These are phyloP conservation scores for Calonectria hongkongensis DNA, from an alignment of 2,329 filamentous ascomycete species.

Conservation along the genomic window DNA sequence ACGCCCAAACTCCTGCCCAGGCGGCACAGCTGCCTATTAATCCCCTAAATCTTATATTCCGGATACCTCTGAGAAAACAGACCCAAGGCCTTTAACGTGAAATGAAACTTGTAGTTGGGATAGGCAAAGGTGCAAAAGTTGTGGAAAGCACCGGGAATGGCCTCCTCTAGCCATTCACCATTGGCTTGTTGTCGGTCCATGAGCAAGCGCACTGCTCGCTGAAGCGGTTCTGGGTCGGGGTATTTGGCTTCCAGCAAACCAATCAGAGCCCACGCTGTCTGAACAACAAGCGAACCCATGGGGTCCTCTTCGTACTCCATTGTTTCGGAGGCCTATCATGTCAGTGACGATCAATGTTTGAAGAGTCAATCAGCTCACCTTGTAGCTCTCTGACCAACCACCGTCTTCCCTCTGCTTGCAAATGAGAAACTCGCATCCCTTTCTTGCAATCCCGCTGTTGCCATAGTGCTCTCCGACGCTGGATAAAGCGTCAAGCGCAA, in stretches of 20 bases:
- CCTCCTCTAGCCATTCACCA: constrained; percentile 94
- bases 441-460: constrained; percentile 80
- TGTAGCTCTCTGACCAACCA: constrained; percentile 97
- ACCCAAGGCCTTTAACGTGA: constrained; percentile 92
- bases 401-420: constrained; percentile 90
- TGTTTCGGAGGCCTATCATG: constrained; percentile 80
- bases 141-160: constrained; percentile 97
- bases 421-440: constrained; percentile 89
- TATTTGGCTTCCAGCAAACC: constrained; percentile 87
- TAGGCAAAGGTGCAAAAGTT: constrained; percentile 99
- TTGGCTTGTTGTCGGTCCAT: constrained; percentile 89
- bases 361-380: constrained; percentile 61
- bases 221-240: constrained; percentile 81
- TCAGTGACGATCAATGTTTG: constrained; percentile 34
- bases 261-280: constrained; percentile 93
- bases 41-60: constrained; percentile 69
- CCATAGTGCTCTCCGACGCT: constrained; percentile 87
- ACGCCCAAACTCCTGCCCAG: too few relatives aligned
- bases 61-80: constrained; percentile 86
- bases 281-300: constrained; percentile 88
- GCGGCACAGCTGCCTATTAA: too few relatives aligned
- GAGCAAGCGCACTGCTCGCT: constrained; percentile 83
- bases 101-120: constrained; percentile 98
- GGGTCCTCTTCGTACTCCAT: constrained; percentile 84
- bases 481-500: constrained; percentile 89